Percentiles rank a stretch among this genome's conserved stretches.
Evolutionary conservation across 139 green algal genomes (phyloP).

Genomic region (Pseudopediastrum boryanum): DNA sequence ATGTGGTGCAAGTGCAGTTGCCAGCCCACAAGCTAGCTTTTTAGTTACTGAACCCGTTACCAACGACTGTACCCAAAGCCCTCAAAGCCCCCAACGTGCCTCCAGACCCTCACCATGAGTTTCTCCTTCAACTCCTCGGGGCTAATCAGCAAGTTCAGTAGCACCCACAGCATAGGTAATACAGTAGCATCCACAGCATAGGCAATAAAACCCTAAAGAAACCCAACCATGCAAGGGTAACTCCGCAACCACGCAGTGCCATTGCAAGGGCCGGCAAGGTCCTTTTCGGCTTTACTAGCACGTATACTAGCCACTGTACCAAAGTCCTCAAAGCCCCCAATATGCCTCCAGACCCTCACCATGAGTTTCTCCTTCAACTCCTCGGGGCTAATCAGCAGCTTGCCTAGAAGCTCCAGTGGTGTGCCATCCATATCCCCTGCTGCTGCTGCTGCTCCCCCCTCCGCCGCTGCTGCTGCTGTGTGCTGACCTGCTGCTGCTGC

Average conservation of each 20-base stretch:
- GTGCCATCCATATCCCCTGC: background rate
- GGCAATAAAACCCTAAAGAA: too few species aligned
- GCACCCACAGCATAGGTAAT: too few species aligned
- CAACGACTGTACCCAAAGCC: background rate
- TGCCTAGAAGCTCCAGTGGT: slow-evolving; percentile 40
- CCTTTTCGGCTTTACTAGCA: too few species aligned
- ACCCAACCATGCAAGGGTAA: too few species aligned
- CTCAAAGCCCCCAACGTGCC: background rate
- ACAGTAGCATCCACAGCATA: too few species aligned
- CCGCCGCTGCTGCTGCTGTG: background rate
- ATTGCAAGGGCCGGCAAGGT: too few species aligned
- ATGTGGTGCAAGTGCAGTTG: too few species aligned
- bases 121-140: too few species aligned
- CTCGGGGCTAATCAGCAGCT: slow-evolving; percentile 75
- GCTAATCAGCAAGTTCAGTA: too few species aligned
- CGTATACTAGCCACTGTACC: background rate
- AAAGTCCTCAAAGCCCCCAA: background rate
- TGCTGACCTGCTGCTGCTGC: background rate
- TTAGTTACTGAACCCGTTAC: too few species aligned
- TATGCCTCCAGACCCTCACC: slow-evolving; percentile 10
- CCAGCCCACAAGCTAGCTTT: too few species aligned
- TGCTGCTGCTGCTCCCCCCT: slow-evolving; percentile 26
- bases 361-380: slow-evolving; percentile 68
- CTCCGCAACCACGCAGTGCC: too few species aligned
- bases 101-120: background rate